These are phyloP conservation scores for Dactylonectria macrodidyma DNA, from an alignment of 2,329 filamentous ascomycete genomes.

Conservation along the genomic window DNA sequence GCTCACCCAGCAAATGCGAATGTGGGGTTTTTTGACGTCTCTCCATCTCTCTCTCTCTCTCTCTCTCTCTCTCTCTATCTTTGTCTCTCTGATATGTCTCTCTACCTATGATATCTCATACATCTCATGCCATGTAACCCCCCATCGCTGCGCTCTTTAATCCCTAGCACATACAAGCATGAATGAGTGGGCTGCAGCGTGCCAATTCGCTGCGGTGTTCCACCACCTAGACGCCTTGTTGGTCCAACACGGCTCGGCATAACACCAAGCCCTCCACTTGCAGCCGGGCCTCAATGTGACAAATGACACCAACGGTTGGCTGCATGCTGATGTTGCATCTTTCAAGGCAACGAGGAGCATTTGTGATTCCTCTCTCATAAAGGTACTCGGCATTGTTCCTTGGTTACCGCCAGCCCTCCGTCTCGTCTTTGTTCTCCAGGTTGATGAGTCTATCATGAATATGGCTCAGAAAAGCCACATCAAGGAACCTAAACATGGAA, in stretches of 20 bases:
- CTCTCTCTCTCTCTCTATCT: no score
- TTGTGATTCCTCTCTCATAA: background rate
- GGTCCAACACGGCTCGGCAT: slow-evolving; percentile 5
- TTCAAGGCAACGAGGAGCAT: background rate
- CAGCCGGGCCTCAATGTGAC: background rate
- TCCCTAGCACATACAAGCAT: background rate
- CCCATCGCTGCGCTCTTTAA: background rate
- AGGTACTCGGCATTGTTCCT: background rate
- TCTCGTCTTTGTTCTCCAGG: background rate
- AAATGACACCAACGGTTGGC: slow-evolving; percentile 10
- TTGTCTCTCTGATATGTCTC: background rate
- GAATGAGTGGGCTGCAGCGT: background rate
- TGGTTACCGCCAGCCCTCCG: background rate
- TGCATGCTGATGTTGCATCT: no score
- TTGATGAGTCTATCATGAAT: background rate
- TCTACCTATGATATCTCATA: background rate
- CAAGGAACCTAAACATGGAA: background rate
- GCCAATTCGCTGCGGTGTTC: background rate
- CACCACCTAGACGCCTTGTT: slow-evolving; percentile 9
- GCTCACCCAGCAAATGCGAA: background rate
- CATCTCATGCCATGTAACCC: background rate
- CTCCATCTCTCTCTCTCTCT: background rate
- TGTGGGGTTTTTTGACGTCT: background rate
- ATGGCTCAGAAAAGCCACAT: background rate
- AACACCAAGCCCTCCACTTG: background rate